Conservation (phyloP, 768 basidiomycete species). For the Leccinum arenicola region DNA sequence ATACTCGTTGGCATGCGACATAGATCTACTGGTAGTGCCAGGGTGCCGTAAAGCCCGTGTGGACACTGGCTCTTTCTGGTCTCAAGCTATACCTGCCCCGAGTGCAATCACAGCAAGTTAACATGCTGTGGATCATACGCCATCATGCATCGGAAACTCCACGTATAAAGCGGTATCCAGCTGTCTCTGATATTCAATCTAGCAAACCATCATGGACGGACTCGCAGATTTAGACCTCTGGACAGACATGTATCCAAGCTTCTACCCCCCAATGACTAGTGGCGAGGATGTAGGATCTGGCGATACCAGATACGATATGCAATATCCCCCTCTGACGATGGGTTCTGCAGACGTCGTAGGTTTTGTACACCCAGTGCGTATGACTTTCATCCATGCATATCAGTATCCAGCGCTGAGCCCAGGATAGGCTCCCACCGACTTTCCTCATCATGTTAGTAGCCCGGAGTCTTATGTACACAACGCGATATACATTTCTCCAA, state of each 20-base stretch:
- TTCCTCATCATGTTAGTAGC: not conserved
- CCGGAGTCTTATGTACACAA: not conserved
- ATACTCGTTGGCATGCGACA: conserved; percentile 19
- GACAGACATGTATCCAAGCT: conserved; percentile 6
- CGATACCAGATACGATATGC: not conserved
- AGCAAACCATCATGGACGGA: conserved; percentile 16
- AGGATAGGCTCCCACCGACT: conserved; percentile 3
- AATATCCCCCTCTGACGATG: not conserved
- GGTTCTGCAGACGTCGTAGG: not conserved
- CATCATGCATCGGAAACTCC: not conserved
- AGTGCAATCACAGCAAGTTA: conserved; percentile 19
- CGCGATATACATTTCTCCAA: not conserved
- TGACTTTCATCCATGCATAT: not conserved
- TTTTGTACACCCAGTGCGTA: conserved; percentile 13
- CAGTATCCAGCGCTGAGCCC: conserved; percentile 4
- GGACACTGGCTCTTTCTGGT: not conserved
- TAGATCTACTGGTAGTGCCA: not conserved
- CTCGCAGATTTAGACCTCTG: not conserved
- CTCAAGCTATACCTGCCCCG: not conserved
- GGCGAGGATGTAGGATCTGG: not conserved
- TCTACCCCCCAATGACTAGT: not conserved
- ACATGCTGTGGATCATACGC: conserved; percentile 19
- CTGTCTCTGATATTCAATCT: not conserved
- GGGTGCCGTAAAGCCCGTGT: conserved; percentile 4
- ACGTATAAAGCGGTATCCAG: conserved; percentile 14